Evolutionary conservation across 768 basidiomycete genomes (phyloP).

Genomic region (Tylopilus vinaceipallidus): DNA sequence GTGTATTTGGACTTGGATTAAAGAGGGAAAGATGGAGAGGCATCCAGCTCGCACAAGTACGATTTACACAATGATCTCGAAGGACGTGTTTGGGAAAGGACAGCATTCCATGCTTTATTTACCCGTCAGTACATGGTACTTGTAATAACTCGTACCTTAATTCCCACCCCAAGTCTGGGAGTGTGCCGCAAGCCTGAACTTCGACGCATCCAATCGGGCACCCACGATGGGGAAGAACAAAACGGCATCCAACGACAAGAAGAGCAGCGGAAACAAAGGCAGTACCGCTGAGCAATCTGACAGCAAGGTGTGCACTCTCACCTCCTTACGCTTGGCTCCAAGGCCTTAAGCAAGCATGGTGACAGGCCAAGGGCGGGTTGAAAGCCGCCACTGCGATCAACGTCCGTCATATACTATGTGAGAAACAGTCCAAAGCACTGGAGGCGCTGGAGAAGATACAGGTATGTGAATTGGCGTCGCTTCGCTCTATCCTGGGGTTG

Average conservation of each 20-base stretch:
- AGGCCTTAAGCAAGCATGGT: background rate
- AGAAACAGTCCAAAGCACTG: slow-evolving; percentile 77
- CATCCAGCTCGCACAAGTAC: no score
- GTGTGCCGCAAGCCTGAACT: no score
- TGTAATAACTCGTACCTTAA: no score
- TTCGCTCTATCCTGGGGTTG: background rate
- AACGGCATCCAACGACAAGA: slow-evolving; percentile 22
- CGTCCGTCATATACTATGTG: slow-evolving; percentile 85
- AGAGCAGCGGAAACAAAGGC: slow-evolving; percentile 19
- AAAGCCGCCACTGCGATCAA: slow-evolving; percentile 82
- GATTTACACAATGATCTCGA: no score
- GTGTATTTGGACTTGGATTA: no score
- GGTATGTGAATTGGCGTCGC: slow-evolving; percentile 37
- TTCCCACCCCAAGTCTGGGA: no score
- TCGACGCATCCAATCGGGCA: background rate
- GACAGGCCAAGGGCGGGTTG: slow-evolving; percentile 54
- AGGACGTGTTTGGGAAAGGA: no score
- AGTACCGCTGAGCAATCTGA: slow-evolving; percentile 19
- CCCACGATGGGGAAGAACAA: slow-evolving; percentile 31
- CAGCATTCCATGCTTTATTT: no score
- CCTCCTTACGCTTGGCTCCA: background rate
- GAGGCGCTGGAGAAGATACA: slow-evolving; percentile 81
- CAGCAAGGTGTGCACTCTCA: slow-evolving; percentile 20
- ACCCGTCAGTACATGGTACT: no score
- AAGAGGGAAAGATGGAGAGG: no score